phyloP scores from a whole-genome alignment of 257 asterid genomes.

The Solanum rostratum region DNA sequence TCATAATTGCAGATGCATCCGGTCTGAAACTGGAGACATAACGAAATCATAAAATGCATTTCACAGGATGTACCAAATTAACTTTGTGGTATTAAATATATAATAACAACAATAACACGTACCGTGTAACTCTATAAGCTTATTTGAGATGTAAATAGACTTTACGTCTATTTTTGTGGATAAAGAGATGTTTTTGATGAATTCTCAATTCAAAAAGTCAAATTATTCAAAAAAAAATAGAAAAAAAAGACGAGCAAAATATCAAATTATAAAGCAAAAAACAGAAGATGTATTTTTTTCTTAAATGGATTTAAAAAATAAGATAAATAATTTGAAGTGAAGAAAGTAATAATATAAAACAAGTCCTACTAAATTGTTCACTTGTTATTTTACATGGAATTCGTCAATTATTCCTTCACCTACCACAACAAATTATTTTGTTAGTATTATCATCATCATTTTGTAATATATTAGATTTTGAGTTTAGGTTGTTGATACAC shows the following conservation, averaged over 20 bases:
- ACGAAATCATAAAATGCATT: neutral
- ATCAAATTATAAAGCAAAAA: neutral
- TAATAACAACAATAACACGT: neutral
- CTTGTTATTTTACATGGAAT: neutral
- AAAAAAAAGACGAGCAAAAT: neutral
- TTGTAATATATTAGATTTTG: neutral
- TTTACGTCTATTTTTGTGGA: too few species aligned
- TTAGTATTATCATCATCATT: neutral
- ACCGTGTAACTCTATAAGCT: neutral
- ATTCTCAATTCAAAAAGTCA: neutral
- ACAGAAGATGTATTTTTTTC: neutral
- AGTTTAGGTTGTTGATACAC: neutral
- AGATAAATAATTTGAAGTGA: accelerated
- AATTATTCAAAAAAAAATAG: too few species aligned
- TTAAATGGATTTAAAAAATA: neutral
- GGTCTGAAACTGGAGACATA: neutral
- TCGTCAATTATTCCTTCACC: neutral
- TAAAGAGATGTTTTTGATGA: neutral
- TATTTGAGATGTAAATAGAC: too few species aligned
- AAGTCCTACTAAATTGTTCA: neutral
- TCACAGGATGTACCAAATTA: neutral
- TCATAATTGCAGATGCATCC: neutral
- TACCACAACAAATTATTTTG: neutral
- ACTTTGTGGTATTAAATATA: neutral
- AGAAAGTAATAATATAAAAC: neutral